A percentile compares a stretch with the other conserved stretches of the same genome.
Evolutionary conservation across 805 yeast species (phyloP).

Genomic region (Priceomyces medius): DNA sequence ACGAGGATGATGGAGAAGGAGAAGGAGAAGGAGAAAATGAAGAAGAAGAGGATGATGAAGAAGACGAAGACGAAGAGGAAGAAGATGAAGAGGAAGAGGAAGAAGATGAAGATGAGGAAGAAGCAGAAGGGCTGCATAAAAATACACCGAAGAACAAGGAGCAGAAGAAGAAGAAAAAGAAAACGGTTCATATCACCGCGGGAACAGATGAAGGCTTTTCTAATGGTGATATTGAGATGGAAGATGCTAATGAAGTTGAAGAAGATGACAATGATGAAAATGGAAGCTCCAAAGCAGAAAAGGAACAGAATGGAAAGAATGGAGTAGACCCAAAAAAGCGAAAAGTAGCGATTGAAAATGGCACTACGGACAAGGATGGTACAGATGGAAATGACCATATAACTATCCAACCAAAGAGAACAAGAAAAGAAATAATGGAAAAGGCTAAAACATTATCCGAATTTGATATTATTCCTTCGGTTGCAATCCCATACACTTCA

Average conservation of each 20-base stretch:
- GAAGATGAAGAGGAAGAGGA: conserved; percentile 7
- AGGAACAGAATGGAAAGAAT: conserved; percentile 11
- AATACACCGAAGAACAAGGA: conserved; percentile 16
- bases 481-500: conserved; percentile 80
- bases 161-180: conserved; percentile 12
- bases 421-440: conserved; percentile 28
- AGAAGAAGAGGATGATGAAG: conserved; percentile 11
- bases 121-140: too few relatives aligned
- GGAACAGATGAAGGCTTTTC: conserved; percentile 17
- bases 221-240: conserved; percentile 19
- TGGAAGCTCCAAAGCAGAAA: conserved; percentile 13
- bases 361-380: not conserved
- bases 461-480: conserved; percentile 77
- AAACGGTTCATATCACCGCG: conserved; percentile 3
- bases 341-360: conserved; percentile 7
- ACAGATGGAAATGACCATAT: conserved; percentile 4
- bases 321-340: conserved; percentile 10
- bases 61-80: conserved; percentile 15
- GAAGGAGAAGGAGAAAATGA: conserved; percentile 10
- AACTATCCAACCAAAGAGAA: not conserved
- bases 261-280: conserved; percentile 18
- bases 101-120: conserved; percentile 26
- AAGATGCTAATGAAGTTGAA: conserved; percentile 16
- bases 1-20: conserved; percentile 16
- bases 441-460: conserved; percentile 52